Conservation (phyloP, 2,329 filamentous ascomycete species). For the Fusarium dlaminii region DNA sequence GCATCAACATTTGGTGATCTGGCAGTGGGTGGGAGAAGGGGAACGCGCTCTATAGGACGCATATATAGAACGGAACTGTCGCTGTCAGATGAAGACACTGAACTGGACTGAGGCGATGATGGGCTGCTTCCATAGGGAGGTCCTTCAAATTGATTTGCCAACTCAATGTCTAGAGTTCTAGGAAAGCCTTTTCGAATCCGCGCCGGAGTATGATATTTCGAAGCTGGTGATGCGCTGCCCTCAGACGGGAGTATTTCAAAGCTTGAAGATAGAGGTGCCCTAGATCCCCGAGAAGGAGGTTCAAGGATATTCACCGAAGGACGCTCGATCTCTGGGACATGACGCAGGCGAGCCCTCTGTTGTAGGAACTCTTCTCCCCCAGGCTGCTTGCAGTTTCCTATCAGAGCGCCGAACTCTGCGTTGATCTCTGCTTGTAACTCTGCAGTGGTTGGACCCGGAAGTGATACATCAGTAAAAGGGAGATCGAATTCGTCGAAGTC, state of each 20-base stretch:
- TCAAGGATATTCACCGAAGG: background rate
- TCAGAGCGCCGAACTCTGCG: background rate
- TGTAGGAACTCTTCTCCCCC: background rate
- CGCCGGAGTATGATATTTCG: background rate
- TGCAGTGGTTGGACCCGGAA: background rate
- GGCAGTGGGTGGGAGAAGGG: background rate
- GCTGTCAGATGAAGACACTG: background rate
- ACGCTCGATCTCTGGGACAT: background rate
- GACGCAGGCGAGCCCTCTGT: background rate
- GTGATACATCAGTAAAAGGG: background rate
- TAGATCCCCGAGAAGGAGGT: background rate
- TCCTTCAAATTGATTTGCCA: background rate
- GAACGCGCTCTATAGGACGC: background rate
- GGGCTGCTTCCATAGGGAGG: background rate
- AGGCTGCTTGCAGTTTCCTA: background rate
- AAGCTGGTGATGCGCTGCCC: background rate
- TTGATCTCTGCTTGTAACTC: background rate
- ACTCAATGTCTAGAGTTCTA: background rate
- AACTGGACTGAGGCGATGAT: background rate
- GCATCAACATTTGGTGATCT: background rate
- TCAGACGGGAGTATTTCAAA: background rate
- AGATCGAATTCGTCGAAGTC: background rate
- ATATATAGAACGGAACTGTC: background rate
- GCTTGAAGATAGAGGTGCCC: background rate
- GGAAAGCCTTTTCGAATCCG: background rate